Conservation (phyloP, 805 yeast genomes). For the Saturnispora sekii region DNA sequence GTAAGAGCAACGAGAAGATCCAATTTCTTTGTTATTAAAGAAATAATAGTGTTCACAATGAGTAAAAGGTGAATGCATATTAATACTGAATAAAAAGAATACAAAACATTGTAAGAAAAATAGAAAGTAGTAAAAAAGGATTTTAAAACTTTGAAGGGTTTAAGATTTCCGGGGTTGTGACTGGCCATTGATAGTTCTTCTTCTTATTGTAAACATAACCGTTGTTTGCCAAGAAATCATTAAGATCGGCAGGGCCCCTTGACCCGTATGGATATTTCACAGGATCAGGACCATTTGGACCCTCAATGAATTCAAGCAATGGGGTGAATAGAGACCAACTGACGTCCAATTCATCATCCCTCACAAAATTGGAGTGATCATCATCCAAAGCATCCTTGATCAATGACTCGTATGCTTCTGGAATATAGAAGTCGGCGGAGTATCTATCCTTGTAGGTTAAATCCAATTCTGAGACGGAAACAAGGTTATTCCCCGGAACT, state of each 20-base stretch:
- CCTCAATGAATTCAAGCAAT: slow-evolving; percentile 69
- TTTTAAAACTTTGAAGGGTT: slow-evolving; percentile 21
- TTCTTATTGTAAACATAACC: slow-evolving; percentile 62
- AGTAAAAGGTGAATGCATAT: too few relatives aligned
- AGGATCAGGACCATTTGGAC: slow-evolving; percentile 57
- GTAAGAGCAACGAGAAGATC: too few relatives aligned
- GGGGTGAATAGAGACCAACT: slow-evolving; percentile 95
- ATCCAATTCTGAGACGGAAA: slow-evolving; percentile 83
- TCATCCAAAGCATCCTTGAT: slow-evolving; percentile 85
- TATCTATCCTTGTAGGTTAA: slow-evolving; percentile 76
- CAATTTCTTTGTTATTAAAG: too few relatives aligned
- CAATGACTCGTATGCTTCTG: slow-evolving; percentile 95
- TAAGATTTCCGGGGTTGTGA: slow-evolving; percentile 43
- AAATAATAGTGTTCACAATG: too few relatives aligned
- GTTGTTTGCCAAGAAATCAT: slow-evolving; percentile 51
- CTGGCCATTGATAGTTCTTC: slow-evolving; percentile 84
- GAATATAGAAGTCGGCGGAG: slow-evolving; percentile 75
- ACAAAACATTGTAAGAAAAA: neutral
- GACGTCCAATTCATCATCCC: slow-evolving; percentile 93
- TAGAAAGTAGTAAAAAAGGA: neutral
- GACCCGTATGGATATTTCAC: slow-evolving; percentile 77
- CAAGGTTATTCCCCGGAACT: slow-evolving; percentile 81
- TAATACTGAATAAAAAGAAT: neutral
- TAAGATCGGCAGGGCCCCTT: slow-evolving; percentile 70
- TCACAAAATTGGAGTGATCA: slow-evolving; percentile 93